A percentile compares a stretch with the other conserved stretches of the same genome.
These are phyloP conservation scores for Nelumbo lutea DNA, from an alignment of 164 flowering plant species.

Conservation along the genomic window DNA sequence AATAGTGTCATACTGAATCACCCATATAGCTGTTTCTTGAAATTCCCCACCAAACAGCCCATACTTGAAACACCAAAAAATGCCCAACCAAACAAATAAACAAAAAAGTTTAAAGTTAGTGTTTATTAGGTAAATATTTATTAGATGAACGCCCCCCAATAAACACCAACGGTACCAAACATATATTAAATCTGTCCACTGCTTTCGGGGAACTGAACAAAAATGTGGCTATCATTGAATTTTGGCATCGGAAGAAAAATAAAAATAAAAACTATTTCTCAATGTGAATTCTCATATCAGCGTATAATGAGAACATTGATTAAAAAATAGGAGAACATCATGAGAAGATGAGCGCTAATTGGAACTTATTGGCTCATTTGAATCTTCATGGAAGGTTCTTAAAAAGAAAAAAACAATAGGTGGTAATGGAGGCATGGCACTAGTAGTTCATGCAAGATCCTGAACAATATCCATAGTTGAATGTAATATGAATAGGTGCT, in stretches of 20 bases:
- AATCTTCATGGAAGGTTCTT: neutral
- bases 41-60: no score
- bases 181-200: constrained; percentile 74
- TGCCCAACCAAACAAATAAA: no score
- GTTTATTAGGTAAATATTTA: neutral
- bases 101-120: neutral
- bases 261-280: neutral
- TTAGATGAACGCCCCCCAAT: neutral
- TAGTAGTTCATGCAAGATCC: constrained; percentile 97
- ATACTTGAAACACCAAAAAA: no score
- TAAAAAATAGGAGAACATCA: neutral
- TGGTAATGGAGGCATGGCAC: constrained; percentile 59
- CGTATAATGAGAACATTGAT: no score
- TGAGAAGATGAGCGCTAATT: neutral
- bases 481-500: constrained; percentile 92
- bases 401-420: neutral
- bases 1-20: no score
- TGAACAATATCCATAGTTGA: constrained; percentile 96
- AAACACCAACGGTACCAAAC: constrained; percentile 87
- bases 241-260: neutral
- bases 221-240: constrained; percentile 3
- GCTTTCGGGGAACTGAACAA: constrained; percentile 80
- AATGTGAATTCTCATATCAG: no score
- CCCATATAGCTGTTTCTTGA: no score
- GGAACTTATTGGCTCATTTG: neutral